Base-by-base conservation (phyloP, 2,329 filamentous ascomycete species). In the Aspergillus spinulosporus region DNA sequence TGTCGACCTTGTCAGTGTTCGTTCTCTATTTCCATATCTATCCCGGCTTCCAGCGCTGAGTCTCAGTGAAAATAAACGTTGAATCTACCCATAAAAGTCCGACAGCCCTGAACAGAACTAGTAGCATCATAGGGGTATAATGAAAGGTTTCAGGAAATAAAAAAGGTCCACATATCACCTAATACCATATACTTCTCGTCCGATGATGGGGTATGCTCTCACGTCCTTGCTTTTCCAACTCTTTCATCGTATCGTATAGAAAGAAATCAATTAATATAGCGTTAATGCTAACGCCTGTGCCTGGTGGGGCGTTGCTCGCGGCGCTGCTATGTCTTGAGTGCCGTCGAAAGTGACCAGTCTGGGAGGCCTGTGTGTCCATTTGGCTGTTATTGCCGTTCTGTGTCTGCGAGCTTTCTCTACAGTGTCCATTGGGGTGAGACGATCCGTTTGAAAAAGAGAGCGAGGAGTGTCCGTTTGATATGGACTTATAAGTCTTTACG, bases 251-350 rank as follows among this genome's bases (percentile, higher is more conserved):
- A 75, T 99, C 94, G 70, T 99, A 99, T 54, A 99, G 78, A 73
- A 97, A 96, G 75, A 97, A 99, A 74, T 99, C 94, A 61, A 99
- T 94, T 65, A 99, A 74, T 39, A 97, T 90, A 26, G 94, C 92
- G 70, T 99, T 99, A 60, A 88, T 73, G 12, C 77, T 76, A 64
- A 63, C 32, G 31, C 14, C 39, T 5, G 31, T 65, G 12, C 48
- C 34, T 4, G 47, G 15, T 14, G 40, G 47, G 21, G 59, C 43
- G 12, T 53, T 48, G 12, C 50, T 45, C 43, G 55, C 57, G 49
- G 57, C 60, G 52, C 59, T 61, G 7, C 56, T 61, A 4, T 59
- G 61, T 58, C 57, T 64, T 56, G 51, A 56, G 57, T 43, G 62
- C 32, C 60, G 62, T 51, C 59, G 66, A 46, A 15, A 59, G 26